Percentiles rank a stretch among this genome's conserved stretches.
These are phyloP conservation scores for Agaricus sinodeliciosus DNA, from an alignment of 768 basidiomycete genomes.

Conservation along the genomic window DNA sequence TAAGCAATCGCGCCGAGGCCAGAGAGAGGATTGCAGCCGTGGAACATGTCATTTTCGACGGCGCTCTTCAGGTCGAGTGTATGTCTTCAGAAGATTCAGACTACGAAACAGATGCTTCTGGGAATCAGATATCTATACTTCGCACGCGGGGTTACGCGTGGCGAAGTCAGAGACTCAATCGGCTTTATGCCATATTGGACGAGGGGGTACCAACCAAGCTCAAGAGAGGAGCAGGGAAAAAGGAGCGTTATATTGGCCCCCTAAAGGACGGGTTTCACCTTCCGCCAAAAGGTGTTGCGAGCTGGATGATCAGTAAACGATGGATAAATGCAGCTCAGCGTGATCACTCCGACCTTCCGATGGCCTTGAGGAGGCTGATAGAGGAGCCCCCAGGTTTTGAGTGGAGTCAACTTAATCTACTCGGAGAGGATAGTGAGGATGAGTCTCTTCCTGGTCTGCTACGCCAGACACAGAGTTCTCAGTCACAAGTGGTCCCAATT, in stretches of 20 bases:
- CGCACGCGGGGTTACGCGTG: conserved; percentile 55
- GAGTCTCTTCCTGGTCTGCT: conserved; percentile 22
- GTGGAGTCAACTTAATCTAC: conserved; percentile 37
- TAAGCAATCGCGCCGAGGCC: conserved; percentile 54
- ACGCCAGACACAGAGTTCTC: conserved; percentile 1
- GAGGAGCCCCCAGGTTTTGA: conserved; percentile 43
- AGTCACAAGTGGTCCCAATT: neutral
- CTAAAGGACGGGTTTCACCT: conserved; percentile 49
- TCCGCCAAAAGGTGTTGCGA: conserved; percentile 57
- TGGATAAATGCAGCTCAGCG: conserved; percentile 44
- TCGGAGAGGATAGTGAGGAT: conserved; percentile 55
- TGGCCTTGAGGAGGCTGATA: conserved; percentile 35
- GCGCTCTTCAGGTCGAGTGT: conserved; percentile 65
- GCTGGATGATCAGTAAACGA: conserved; percentile 72
- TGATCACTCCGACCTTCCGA: conserved; percentile 41
- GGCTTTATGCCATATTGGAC: conserved; percentile 57
- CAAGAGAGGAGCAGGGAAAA: conserved; percentile 52
- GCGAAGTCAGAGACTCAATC: conserved; percentile 60
- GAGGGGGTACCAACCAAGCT: conserved; percentile 46
- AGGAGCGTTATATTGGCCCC: conserved; percentile 46
- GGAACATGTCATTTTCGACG: conserved; percentile 60
- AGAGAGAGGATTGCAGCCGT: conserved; percentile 47
- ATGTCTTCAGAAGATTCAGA: conserved; percentile 81
- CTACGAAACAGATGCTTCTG: conserved; percentile 29
- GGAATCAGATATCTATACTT: conserved; percentile 21